Base-by-base conservation (phyloP, 2,329 filamentous ascomycete species). In the Amauroascus niger region DNA sequence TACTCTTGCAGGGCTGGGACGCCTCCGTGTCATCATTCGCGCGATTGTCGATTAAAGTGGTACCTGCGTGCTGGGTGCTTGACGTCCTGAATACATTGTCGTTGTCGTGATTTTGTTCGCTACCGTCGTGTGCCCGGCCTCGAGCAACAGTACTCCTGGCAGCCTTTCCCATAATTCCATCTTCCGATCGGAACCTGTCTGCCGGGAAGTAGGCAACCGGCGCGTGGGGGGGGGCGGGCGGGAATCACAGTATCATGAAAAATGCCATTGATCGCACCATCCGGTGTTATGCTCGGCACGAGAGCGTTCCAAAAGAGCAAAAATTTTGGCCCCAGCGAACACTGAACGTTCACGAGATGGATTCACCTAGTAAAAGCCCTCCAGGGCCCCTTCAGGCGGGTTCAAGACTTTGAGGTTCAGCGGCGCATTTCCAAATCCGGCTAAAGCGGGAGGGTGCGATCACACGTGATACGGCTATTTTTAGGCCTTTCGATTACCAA, bases 131-230 rank as follows among this genome's bases (percentile, higher is more conserved):
- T 35, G 49, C 49, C 28, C 39, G 43, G 9, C 26, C 49, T 33
- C 39, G 49, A 43, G 39, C 49, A 33, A 22, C 33, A 41, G 49
- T 51, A 51, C 49, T 51, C 49, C 49, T 28, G 37, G 39, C 49
- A 39, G 39, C 49, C 49, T 51, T 51, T 55, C 60, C 59, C 64
- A 65, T 67, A 47, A 49, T 65, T 57, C 63, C 64, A 51, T 51
- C 26, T 51, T 51, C 39, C 26, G 26, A 28, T 33, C 32, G 22
- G 26, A 26, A 44, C 11, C 39, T 33, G 18, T 26, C 18, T 39
- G 46, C 46, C 32, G n/a, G 46, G 20, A 39, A 26, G 28, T 37
- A 37, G n/a, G 39, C 39, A 44, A 43, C n/a, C 6, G 26, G 26
- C 39, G 20, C 5, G n/a, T n/a, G n/a, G n/a, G n/a, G n/a, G n/a